Evolutionary conservation across 441 rosid species (phyloP), one percentile per base, ranked within the genome.

Genomic region (Erodium chrysanthum): DNA sequence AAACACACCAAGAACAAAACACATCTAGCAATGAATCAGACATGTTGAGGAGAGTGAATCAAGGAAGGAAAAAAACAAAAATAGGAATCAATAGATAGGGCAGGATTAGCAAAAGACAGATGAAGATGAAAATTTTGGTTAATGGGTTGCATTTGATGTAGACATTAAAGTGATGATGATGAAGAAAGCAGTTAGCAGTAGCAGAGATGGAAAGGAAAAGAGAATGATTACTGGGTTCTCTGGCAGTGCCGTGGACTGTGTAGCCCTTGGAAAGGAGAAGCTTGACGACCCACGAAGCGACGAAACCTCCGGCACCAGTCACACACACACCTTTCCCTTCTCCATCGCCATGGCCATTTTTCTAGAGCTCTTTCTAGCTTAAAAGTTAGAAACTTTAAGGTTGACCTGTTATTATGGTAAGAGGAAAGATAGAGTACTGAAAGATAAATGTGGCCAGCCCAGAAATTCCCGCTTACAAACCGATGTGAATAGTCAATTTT

Each of bases 251-350:
- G 4, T 48, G 68, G 27, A 64, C 68, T 18, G 22, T 31, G 68
- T 35, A 70, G 33, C n/a, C 56, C 15, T 70, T 54, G 31, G 69
- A 70, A 44, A 65, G 73, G 15, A 70, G 73, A 33, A 70, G 56
- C 54, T 52, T 64, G 40, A 70, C 64, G 23, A 70, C n/a, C 73
- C 73, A 70, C 15, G 68, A 65, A 22, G 68, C 73, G 1, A 70
- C 23, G 64, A 64, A 35, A 18, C 73, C 68, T 64, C 68, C 68
- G 2, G 68, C 73, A 31, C 73, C 73, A 2, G 21, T 70, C 48
- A 70, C 48, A 70, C 65, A 50, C 73, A 70, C 62, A 65, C 68
- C 17, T 21, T 56, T 20, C 29, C 63, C 64, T 64, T 60, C 66
- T 42, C 66, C 56, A 48, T 48, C 56, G 56, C 56, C 56, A 48